A percentile compares a stretch with the other conserved stretches of the same genome.
Evolutionary conservation across 140 eudicot species (phyloP).

Genomic region (Erigeron philadelphicus): DNA sequence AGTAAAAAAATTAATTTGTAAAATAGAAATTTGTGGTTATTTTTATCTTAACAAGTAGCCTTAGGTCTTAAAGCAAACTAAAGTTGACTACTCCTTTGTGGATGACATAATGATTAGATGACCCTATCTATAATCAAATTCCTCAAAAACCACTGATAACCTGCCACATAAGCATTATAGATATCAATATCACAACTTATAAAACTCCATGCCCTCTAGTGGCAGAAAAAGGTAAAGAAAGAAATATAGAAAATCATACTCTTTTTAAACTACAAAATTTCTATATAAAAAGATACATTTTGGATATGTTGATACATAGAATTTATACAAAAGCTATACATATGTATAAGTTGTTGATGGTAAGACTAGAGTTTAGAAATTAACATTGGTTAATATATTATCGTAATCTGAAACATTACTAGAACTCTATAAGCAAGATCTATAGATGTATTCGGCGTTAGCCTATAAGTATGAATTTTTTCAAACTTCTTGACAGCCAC

Average conservation of each 20-base stretch:
- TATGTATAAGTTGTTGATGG: too few species aligned
- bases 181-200: not conserved
- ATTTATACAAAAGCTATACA: too few species aligned
- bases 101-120: conserved; percentile 28
- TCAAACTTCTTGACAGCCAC: too few species aligned
- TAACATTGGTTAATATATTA: too few species aligned
- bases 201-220: not conserved
- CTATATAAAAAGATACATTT: too few species aligned
- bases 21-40: not conserved
- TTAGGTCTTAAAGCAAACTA: not conserved
- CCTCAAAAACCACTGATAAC: conserved; percentile 11
- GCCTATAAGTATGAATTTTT: too few species aligned
- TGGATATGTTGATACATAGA: too few species aligned
- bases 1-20: not conserved
- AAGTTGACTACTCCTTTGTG: not conserved
- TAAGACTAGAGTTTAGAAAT: too few species aligned
- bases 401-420: too few species aligned
- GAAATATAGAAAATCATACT: not conserved
- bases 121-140: conserved; percentile 22
- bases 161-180: conserved; percentile 23
- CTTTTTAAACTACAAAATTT: not conserved
- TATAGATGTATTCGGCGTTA: too few species aligned
- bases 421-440: too few species aligned
- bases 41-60: not conserved
- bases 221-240: not conserved